A percentile compares a stretch with the other conserved stretches of the same genome.
Conservation (phyloP, 1,139 yeast species). For the Blastobotrys petasosporus region DNA sequence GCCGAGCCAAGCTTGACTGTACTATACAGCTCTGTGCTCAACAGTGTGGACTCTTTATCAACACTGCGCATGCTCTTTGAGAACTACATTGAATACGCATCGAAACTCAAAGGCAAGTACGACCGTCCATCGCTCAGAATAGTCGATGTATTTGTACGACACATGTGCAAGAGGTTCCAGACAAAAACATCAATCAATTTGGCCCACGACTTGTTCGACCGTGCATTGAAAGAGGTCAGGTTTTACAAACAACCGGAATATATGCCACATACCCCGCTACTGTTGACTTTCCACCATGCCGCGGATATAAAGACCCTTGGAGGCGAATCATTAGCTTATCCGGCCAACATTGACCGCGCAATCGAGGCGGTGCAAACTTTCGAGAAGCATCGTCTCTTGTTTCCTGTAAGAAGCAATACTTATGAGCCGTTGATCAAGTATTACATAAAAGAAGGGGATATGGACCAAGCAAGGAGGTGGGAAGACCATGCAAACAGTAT, state of each 20-base stretch:
- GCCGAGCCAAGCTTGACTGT: slow-evolving; percentile 15
- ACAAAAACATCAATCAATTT: slow-evolving; percentile 15
- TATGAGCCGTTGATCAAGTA: slow-evolving; percentile 20
- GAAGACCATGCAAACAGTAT: slow-evolving; percentile 13
- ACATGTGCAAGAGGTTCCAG: slow-evolving; percentile 17
- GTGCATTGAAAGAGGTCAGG: slow-evolving; percentile 20
- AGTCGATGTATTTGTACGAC: slow-evolving; percentile 25
- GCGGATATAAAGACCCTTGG: slow-evolving; percentile 6
- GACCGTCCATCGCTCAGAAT: slow-evolving; percentile 8
- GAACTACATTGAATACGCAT: slow-evolving; percentile 16
- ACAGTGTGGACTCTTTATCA: slow-evolving; percentile 17
- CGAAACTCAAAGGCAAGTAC: not conserved
- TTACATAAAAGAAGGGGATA: slow-evolving; percentile 13
- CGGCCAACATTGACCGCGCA: slow-evolving; percentile 17
- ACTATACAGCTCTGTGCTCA: slow-evolving; percentile 24
- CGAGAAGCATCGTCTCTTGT: slow-evolving; percentile 11
- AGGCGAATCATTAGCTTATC: slow-evolving; percentile 6
- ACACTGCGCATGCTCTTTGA: slow-evolving; percentile 16
- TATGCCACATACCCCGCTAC: slow-evolving; percentile 11
- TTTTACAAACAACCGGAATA: slow-evolving; percentile 12
- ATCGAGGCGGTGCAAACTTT: slow-evolving; percentile 16
- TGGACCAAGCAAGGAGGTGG: slow-evolving; percentile 18
- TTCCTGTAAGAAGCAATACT: slow-evolving; percentile 13
- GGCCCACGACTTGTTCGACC: slow-evolving; percentile 22
- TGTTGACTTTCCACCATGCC: slow-evolving; percentile 13